phyloP scores from a whole-genome alignment of 306 rosid species.

The Vicia sativa region DNA sequence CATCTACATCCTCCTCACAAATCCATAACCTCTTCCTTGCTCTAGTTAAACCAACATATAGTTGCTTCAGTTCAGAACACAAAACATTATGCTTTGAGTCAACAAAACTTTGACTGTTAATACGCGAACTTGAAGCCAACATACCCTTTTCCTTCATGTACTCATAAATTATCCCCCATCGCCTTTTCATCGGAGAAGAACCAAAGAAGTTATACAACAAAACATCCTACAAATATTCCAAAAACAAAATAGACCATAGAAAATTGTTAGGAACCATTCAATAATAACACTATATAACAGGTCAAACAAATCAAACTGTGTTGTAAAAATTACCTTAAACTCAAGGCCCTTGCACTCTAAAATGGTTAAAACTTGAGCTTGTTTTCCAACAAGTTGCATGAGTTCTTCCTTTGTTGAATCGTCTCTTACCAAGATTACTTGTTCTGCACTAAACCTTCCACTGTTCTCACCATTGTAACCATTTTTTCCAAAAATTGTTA shows the following conservation, averaged over 20 bases:
- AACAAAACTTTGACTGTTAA: conserved; percentile 36
- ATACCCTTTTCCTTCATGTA: conserved; percentile 58
- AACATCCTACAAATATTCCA: conserved; percentile 53
- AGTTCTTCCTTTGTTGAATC: conserved; percentile 44
- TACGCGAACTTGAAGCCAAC: conserved; percentile 47
- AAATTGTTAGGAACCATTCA: not conserved
- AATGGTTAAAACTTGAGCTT: conserved; percentile 70
- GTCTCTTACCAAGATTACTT: conserved; percentile 73
- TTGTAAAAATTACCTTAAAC: conserved; percentile 55
- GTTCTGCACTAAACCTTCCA: conserved; percentile 57
- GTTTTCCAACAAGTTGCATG: conserved; percentile 43
- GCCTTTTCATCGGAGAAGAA: conserved; percentile 54
- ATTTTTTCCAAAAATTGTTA: conserved; percentile 53
- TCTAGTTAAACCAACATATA: conserved; percentile 70
- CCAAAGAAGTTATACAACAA: conserved; percentile 67
- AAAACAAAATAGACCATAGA: too few species aligned
- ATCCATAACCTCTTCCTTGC: conserved; percentile 66
- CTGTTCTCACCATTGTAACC: conserved; percentile 28
- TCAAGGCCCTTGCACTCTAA: conserved; percentile 78
- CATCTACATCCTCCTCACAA: conserved; percentile 47
- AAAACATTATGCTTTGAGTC: conserved; percentile 61
- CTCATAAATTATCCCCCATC: conserved; percentile 64
- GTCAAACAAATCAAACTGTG: not conserved
- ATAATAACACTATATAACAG: not conserved
- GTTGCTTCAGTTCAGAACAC: conserved; percentile 71